Conservation (phyloP, 768 basidiomycete genomes). For the Dacryopinax primogenitus region DNA sequence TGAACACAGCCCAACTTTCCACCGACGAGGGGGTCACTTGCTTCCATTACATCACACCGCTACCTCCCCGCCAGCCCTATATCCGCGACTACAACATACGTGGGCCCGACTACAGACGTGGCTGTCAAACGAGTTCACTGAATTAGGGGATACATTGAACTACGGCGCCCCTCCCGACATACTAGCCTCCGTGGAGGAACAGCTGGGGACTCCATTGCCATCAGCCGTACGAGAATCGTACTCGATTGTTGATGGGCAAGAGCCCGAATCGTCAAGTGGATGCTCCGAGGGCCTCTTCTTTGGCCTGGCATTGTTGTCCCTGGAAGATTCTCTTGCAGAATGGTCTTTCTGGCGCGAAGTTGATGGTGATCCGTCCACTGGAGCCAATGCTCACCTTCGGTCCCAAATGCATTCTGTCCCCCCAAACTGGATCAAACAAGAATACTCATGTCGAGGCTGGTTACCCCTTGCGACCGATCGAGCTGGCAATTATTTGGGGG, state of each 20-base stretch:
- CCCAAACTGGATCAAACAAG: conserved; percentile 70
- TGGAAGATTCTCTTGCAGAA: conserved; percentile 88
- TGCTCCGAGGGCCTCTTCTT: conserved; percentile 89
- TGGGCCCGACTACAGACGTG: conserved; percentile 77
- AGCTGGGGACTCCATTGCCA: conserved; percentile 75
- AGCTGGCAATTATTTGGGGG: conserved; percentile 89
- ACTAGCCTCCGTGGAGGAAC: conserved; percentile 66
- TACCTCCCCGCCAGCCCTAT: conserved; percentile 32
- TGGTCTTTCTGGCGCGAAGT: conserved; percentile 96
- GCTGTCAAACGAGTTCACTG: conserved; percentile 77
- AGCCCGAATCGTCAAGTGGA: conserved; percentile 74
- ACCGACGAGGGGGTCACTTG: conserved; percentile 45
- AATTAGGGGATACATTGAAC: conserved; percentile 90
- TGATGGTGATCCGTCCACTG: conserved; percentile 75
- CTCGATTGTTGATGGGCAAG: conserved; percentile 80
- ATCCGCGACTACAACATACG: conserved; percentile 69
- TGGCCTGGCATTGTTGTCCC: conserved; percentile 80
- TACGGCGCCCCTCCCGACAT: conserved; percentile 73
- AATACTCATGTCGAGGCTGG: conserved; percentile 93
- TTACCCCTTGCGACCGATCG: conserved; percentile 89
- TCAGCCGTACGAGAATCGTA: conserved; percentile 84
- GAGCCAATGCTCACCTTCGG: conserved; percentile 58
- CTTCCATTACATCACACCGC: conserved; percentile 33
- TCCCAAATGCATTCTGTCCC: conserved; percentile 81
- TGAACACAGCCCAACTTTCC: conserved; percentile 41